phyloP scores from a whole-genome alignment of 805 yeast genomes.

The Tetrapisispora namnaoensis region DNA sequence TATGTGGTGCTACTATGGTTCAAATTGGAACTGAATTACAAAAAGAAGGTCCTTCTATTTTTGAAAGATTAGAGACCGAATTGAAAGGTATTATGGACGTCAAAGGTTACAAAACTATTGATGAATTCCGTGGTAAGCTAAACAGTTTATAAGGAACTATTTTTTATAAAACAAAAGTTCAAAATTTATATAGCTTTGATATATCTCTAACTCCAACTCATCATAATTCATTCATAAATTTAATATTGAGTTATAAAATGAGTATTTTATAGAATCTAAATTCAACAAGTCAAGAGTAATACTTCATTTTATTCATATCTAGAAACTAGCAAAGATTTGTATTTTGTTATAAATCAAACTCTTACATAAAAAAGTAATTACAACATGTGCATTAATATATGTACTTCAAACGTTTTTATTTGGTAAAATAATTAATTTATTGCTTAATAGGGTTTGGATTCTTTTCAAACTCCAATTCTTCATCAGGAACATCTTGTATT shows the following conservation, averaged over 20 bases:
- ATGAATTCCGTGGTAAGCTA: slow-evolving; percentile 25
- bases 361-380: no score
- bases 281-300: no score
- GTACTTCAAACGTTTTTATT: no score
- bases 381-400: no score
- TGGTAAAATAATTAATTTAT: no score
- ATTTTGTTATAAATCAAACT: no score
- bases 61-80: slow-evolving; percentile 14
- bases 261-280: no score
- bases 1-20: slow-evolving; percentile 27
- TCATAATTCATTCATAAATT: not conserved
- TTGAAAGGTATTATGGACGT: slow-evolving; percentile 11
- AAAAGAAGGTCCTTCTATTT: slow-evolving; percentile 21
- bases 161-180: not conserved
- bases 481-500: slow-evolving; percentile 42
- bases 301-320: no score
- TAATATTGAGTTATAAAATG: no score
- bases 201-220: not conserved
- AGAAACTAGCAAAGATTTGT: no score
- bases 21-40: slow-evolving; percentile 25
- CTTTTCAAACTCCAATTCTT: slow-evolving; percentile 35
- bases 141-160: slow-evolving; percentile 11
- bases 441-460: slow-evolving; percentile 35
- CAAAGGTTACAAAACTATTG: slow-evolving; percentile 24
- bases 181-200: not conserved